Conservation (phyloP, 1,139 yeast species). For the Hemisphaericaspora subhashii region DNA sequence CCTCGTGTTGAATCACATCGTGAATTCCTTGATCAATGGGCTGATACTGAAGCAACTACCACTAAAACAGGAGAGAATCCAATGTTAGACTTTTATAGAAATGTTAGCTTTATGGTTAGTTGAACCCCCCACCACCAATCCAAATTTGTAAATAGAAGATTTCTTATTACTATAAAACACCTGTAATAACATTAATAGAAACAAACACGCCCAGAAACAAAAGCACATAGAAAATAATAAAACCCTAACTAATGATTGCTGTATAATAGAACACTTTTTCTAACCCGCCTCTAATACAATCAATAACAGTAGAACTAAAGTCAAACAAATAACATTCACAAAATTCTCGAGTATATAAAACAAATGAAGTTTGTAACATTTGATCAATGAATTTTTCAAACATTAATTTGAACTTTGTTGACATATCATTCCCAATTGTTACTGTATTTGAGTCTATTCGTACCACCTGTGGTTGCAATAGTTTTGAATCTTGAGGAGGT, state of each 20-base stretch:
- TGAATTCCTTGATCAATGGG: conserved; percentile 71
- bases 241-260: conserved; percentile 1
- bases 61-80: conserved; percentile 84
- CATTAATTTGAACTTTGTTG: not conserved
- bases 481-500: not conserved
- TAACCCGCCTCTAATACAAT: conserved; percentile 27
- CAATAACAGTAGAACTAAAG: conserved; percentile 25
- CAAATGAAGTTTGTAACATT: conserved; percentile 5
- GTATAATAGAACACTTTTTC: conserved; percentile 17
- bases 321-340: conserved; percentile 11
- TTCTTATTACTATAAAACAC: too few species aligned
- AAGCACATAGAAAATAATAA: not conserved
- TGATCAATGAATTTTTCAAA: conserved; percentile 5
- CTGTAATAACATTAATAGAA: not conserved
- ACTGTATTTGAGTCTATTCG: not conserved
- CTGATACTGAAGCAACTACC: conserved; percentile 63
- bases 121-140: conserved; percentile 1
- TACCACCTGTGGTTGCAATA: not conserved
- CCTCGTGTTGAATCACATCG: conserved; percentile 58
- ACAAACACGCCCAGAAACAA: not conserved
- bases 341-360: conserved; percentile 9
- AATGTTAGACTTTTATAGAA: conserved; percentile 75
- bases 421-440: not conserved
- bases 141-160: not conserved
- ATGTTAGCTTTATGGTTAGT: conserved; percentile 66